Conservation (phyloP, 305 asterid genomes). For the Fraxinus latifolia region DNA sequence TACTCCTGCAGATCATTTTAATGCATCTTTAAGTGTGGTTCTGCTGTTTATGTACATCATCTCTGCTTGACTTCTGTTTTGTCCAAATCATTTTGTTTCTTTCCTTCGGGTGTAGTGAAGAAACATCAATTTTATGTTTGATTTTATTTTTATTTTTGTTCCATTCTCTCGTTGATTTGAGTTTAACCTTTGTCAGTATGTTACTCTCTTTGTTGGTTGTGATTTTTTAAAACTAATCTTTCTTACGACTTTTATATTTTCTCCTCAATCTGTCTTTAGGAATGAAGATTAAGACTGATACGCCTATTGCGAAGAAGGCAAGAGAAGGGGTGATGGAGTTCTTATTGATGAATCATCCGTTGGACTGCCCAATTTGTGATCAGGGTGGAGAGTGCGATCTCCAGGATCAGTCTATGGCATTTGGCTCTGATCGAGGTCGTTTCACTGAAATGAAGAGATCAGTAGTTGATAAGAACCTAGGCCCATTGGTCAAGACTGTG, state of each 20-base stretch:
- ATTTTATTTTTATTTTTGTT: neutral
- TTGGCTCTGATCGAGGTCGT: conserved; percentile 97
- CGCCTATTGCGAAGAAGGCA: conserved; percentile 93
- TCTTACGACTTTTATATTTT: conserved; percentile 8
- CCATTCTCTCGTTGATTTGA: neutral
- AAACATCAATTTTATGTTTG: neutral
- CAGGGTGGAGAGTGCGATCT: conserved; percentile 99
- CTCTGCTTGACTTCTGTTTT: neutral
- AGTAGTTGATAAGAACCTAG: conserved; percentile 96
- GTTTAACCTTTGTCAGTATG: conserved; percentile 6
- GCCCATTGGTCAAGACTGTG: conserved; percentile 95
- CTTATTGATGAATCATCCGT: conserved; percentile 85
- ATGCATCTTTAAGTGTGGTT: neutral
- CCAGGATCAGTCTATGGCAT: conserved; percentile 97
- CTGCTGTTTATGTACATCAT: neutral
- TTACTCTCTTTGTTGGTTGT: neutral
- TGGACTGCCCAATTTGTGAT: conserved; percentile 94
- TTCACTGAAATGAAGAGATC: conserved; percentile 93
- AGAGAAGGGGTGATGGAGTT: conserved; percentile 98
- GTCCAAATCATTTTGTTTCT: neutral
- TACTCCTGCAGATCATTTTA: neutral
- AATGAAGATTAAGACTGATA: conserved; percentile 93
- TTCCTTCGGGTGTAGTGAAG: neutral
- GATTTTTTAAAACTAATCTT: neutral
- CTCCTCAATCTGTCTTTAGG: conserved; percentile 39